Evolutionary conservation across 2,329 filamentous ascomycete species (phyloP), one percentile per base, ranked within the genome.

Genomic region (Pseudogymnoascus sp.): DNA sequence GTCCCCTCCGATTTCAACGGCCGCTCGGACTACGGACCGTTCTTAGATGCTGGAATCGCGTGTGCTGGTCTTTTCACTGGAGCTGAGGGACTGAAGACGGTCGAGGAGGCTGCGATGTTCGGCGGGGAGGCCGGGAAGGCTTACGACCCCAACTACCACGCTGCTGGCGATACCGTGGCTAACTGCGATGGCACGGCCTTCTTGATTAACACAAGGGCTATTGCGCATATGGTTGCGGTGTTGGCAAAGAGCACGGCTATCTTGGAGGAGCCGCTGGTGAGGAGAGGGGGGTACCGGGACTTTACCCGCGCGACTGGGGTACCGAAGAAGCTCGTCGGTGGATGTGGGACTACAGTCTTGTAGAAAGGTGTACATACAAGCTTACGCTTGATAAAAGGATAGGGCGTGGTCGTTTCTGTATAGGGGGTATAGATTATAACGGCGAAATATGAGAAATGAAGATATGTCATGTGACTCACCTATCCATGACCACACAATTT

Each of bases 31-130:
- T 86, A 87, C 69, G 81, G 78, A 11, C 80, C 81, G 0, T 87
- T 87, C 76, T 77, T 86, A 25, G 77, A 80, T 25, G 75, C 74
- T 31, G 79, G 80, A 16, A 82, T 87, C 56, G 81, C 84, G 2
- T 76, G 77, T 6, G 84, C 83, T 31, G 84, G 84, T 18, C 75
- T 87, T 63, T 84, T 84, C 67, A 84, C 83, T 9, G 84, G 84
- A 31, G 84, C 84, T 3, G 84, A 86, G 68, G 80, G 76, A 14
- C 68, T 83, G 72, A 86, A 85, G 78, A 86, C 82, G 0, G 76
- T 76, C 6, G 79, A 80, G 43, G 79, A 86, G 68, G 28, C 28
- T 0, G 73, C 72, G 6, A 68, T 80, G 68, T 86, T 83, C 65
- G 84, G 84, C 23, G 84, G 84, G 28, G 73, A 77, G 37, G 81